Evolutionary conservation across 768 basidiomycete genomes (phyloP).

Genomic region (Boletus subparvulus): DNA sequence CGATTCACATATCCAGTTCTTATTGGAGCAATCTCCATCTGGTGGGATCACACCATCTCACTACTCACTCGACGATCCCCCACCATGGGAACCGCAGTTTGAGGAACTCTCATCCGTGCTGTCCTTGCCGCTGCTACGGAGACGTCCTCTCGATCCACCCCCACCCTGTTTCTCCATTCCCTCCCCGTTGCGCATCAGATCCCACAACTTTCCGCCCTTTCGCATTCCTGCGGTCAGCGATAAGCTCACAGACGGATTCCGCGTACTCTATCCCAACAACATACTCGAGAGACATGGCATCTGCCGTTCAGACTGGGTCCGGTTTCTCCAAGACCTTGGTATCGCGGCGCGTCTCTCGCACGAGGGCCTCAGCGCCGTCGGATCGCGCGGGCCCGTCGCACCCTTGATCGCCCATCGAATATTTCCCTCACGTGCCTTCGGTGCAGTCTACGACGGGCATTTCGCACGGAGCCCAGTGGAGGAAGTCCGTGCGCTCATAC

Average conservation of each 20-base stretch:
- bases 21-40: background rate
- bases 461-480: conserved; percentile 19
- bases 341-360: conserved; percentile 29
- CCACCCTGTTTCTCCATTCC: conserved; percentile 29
- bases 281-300: conserved; percentile 32
- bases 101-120: conserved; percentile 17
- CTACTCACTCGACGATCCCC: conserved; percentile 14
- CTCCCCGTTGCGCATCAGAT: conserved; percentile 28
- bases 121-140: background rate
- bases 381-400: conserved; percentile 21
- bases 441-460: conserved; percentile 18
- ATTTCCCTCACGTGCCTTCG: conserved; percentile 14
- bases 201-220: conserved; percentile 29
- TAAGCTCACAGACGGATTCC: conserved; percentile 26
- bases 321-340: conserved; percentile 30
- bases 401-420: conserved; percentile 14
- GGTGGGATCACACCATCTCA: background rate
- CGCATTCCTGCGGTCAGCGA: conserved; percentile 23
- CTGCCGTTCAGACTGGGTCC: conserved; percentile 26
- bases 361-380: conserved; percentile 22
- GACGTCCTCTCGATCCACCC: conserved; percentile 32
- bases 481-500: conserved; percentile 27
- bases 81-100: conserved; percentile 30
- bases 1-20: background rate
- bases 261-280: conserved; percentile 23